Percentiles rank a stretch among this genome's conserved stretches.
Conservation (phyloP, 371 early-diverging fungal species). For the Apophysomyces variabilis region DNA sequence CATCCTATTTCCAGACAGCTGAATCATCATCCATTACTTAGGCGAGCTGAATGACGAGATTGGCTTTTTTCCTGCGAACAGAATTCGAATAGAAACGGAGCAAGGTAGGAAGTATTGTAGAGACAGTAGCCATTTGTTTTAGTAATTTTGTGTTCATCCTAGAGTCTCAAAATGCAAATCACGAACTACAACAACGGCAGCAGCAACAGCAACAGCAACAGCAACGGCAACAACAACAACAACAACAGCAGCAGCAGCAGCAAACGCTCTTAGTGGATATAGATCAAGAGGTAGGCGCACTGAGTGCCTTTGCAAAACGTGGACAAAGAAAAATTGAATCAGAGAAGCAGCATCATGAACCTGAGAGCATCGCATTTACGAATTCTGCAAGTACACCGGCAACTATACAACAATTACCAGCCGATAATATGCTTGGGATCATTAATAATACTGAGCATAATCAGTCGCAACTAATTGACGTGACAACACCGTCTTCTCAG, state of each 20-base stretch:
- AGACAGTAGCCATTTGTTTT: not conserved
- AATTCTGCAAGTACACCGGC: not conserved
- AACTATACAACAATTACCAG: not conserved
- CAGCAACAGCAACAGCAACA: not conserved
- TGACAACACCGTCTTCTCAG: not conserved
- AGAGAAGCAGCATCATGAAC: not conserved
- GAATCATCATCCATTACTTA: slow-evolving; percentile 12
- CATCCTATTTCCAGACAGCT: not conserved
- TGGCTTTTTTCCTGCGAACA: slow-evolving; percentile 58
- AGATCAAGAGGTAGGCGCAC: not conserved
- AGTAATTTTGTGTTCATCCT: not conserved
- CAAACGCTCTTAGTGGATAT: slow-evolving; percentile 1
- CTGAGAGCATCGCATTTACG: not conserved
- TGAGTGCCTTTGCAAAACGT: not conserved
- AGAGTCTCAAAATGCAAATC: not conserved
- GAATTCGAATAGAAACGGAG: slow-evolving; percentile 38
- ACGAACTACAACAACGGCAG: slow-evolving; percentile 3
- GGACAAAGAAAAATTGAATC: not conserved
- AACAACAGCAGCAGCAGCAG: not conserved
- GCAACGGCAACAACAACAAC: not conserved
- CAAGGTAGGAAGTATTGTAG: slow-evolving; percentile 3
- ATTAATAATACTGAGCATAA: not conserved
- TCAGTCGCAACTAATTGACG: not conserved
- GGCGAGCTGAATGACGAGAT: slow-evolving; percentile 52
- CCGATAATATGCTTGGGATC: not conserved